Percentiles rank a stretch among this genome's conserved stretches.
phyloP scores from a whole-genome alignment of 768 basidiomycete genomes.

The Lentinula lateritia region DNA sequence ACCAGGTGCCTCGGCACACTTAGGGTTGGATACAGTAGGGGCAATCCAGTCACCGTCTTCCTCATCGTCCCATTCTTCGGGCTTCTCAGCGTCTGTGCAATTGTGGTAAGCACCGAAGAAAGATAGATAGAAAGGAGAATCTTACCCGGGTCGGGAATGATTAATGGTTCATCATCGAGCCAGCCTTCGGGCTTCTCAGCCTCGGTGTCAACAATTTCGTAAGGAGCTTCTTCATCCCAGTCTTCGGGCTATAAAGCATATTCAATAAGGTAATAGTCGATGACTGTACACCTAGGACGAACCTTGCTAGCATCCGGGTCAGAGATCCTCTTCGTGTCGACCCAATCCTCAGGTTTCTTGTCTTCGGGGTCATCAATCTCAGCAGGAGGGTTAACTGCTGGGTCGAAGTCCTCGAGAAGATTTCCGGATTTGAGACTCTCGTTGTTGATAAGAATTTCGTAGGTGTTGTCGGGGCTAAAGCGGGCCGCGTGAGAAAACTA shows the following conservation, averaged over 20 bases:
- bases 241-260: conserved; percentile 65
- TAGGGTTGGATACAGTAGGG: conserved; percentile 85
- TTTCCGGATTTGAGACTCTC: conserved; percentile 72
- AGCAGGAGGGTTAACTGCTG: conserved; percentile 85
- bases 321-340: conserved; percentile 79
- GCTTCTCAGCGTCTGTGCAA: conserved; percentile 74
- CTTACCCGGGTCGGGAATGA: conserved; percentile 82
- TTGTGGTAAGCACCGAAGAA: neutral
- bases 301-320: conserved; percentile 85
- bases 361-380: conserved; percentile 95
- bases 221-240: conserved; percentile 97
- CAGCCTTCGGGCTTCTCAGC: conserved; percentile 92
- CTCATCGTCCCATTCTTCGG: conserved; percentile 99
- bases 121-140: neutral
- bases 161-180: conserved; percentile 83
- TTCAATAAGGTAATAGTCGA: neutral
- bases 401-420: conserved; percentile 91
- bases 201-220: conserved; percentile 83
- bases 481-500: neutral
- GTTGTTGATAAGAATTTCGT: conserved; percentile 87
- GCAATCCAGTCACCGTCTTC: conserved; percentile 99
- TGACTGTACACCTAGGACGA: conserved; percentile 8
- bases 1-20: conserved; percentile 83
- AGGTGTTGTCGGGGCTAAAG: conserved; percentile 86
- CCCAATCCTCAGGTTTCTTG: conserved; percentile 89